Evolutionary conservation across 768 basidiomycete species (phyloP).

Genomic region (Sistotremastrum suecicum): DNA sequence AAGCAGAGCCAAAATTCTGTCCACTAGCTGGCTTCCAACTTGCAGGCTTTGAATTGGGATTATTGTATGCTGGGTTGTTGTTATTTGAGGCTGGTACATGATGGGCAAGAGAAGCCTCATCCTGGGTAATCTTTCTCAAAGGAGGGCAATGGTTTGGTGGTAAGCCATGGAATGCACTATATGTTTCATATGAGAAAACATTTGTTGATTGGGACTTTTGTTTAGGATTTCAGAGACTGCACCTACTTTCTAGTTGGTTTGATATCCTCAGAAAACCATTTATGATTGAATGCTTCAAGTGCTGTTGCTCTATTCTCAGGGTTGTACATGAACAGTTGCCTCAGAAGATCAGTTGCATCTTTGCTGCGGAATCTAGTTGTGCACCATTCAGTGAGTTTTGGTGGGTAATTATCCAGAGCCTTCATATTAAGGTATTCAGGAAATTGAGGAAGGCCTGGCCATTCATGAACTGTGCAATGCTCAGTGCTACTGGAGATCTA

Average conservation of each 20-base stretch:
- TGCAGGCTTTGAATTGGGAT: too few species aligned
- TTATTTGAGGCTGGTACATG: conserved; percentile 31
- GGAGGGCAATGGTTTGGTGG: conserved; percentile 63
- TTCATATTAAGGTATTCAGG: conserved; percentile 80
- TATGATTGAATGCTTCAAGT: conserved; percentile 64
- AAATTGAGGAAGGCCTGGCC: conserved; percentile 77
- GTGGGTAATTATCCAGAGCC: conserved; percentile 58
- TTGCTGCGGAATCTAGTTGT: conserved; percentile 41
- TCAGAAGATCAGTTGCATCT: conserved; percentile 72
- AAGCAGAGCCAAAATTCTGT: too few species aligned
- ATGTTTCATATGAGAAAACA: neutral
- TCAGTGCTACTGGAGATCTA: neutral
- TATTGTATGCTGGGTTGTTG: too few species aligned
- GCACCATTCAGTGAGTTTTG: conserved; percentile 64
- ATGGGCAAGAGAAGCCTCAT: conserved; percentile 84
- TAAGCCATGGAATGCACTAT: conserved; percentile 62
- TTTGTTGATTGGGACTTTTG: too few species aligned
- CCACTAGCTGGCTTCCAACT: too few species aligned
- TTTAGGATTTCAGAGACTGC: too few species aligned
- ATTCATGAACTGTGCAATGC: conserved; percentile 50
- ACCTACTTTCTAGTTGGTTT: conserved; percentile 74
- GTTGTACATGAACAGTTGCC: conserved; percentile 77
- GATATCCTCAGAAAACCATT: conserved; percentile 90
- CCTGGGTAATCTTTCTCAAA: conserved; percentile 77
- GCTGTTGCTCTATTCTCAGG: conserved; percentile 80